phyloP scores from a whole-genome alignment of 768 basidiomycete species.

The Tricholoma furcatifolium region DNA sequence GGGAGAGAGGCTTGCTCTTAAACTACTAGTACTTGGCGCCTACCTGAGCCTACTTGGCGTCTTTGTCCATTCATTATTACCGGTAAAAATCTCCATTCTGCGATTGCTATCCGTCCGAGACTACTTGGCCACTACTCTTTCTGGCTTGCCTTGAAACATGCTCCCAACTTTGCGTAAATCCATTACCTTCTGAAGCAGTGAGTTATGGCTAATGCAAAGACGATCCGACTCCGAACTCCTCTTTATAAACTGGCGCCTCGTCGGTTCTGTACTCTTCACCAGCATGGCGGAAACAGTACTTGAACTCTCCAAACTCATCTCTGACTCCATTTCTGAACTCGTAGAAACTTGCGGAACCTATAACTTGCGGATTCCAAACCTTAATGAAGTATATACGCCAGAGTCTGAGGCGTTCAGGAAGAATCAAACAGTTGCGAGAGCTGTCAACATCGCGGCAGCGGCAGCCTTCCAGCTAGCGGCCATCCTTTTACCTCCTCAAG shows the following conservation, averaged over 20 bases:
- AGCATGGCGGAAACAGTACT: constrained; percentile 8
- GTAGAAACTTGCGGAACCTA: constrained; percentile 19
- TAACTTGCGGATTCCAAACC: constrained; percentile 21
- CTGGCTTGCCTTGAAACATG: no score
- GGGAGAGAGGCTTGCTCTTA: no score
- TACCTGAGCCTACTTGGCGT: no score
- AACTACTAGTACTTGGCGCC: no score
- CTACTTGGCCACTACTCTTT: no score
- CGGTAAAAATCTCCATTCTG: constrained; percentile 5
- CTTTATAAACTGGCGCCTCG: no score
- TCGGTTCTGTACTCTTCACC: background rate
- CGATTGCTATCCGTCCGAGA: no score
- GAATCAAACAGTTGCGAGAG: constrained; percentile 26
- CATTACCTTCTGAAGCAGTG: no score
- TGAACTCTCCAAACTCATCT: constrained; percentile 19
- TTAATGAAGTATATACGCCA: constrained; percentile 22
- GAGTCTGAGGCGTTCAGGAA: constrained; percentile 27
- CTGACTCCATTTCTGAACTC: constrained; percentile 19
- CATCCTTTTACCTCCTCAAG: constrained; percentile 25
- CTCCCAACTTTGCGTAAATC: no score
- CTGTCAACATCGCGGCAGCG: constrained; percentile 27
- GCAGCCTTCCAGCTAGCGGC: constrained; percentile 34
- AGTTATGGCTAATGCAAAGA: no score
- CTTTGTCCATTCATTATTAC: no score
- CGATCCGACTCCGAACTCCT: no score